These are phyloP conservation scores for Themeda triandra DNA, from an alignment of 176 grass and related monocot species.

Conservation along the genomic window DNA sequence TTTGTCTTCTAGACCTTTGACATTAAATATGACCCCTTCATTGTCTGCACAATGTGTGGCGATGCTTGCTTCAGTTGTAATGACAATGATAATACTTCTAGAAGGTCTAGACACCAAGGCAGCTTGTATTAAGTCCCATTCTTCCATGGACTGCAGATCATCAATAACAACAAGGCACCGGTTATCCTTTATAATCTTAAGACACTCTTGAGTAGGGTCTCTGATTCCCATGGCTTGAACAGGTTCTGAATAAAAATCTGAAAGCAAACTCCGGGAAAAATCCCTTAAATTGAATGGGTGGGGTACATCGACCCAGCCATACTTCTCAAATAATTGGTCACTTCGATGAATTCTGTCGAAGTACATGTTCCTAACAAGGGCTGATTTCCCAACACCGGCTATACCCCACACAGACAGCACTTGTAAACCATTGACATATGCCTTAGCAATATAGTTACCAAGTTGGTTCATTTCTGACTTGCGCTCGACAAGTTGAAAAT, in stretches of 20 bases:
- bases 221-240: neutral
- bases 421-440: neutral
- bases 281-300: neutral
- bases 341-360: neutral
- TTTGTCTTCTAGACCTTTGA: too few species aligned
- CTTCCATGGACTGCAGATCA: too few species aligned
- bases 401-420: neutral
- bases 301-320: neutral
- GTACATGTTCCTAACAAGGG: neutral
- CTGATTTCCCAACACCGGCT: neutral
- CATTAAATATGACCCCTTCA: too few species aligned
- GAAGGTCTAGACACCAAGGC: too few species aligned
- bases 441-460: neutral
- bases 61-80: too few species aligned
- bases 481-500: neutral
- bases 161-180: too few species aligned
- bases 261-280: neutral
- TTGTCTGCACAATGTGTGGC: too few species aligned
- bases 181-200: too few species aligned
- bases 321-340: neutral
- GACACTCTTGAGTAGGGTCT: neutral
- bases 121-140: too few species aligned
- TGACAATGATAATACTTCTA: too few species aligned
- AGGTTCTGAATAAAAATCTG: neutral
- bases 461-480: neutral